Conservation (phyloP, 164 flowering plant species). For the Houttuynia cordata region DNA sequence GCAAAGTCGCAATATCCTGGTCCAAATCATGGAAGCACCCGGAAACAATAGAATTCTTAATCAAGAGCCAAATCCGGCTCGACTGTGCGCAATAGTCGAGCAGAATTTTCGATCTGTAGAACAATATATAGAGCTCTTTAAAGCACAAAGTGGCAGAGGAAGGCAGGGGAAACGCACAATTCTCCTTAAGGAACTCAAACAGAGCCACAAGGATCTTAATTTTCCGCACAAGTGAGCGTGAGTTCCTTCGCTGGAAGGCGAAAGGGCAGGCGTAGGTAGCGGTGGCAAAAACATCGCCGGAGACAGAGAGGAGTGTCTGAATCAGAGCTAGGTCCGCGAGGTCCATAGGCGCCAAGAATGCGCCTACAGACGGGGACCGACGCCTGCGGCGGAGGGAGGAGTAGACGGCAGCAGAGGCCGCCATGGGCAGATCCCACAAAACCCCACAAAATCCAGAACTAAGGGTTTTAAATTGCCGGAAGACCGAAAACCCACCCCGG, state of each 20-base stretch:
- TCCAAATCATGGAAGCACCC: conserved; percentile 72
- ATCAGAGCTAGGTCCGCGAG: conserved; percentile 42
- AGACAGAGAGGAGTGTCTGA: conserved; percentile 33
- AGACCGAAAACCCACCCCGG: no score
- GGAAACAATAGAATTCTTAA: conserved; percentile 64
- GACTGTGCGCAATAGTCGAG: conserved; percentile 63
- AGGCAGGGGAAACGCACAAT: conserved; percentile 11
- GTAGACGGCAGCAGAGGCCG: conserved; percentile 76
- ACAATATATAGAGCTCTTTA: conserved; percentile 62
- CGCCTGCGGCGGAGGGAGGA: conserved; percentile 61
- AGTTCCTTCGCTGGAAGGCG: conserved; percentile 54
- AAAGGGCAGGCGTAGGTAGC: conserved; percentile 22
- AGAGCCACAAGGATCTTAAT: conserved; percentile 44
- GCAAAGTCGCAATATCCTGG: conserved; percentile 65
- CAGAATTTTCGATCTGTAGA: conserved; percentile 54
- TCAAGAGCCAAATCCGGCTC: conserved; percentile 65
- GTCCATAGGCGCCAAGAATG: conserved; percentile 72
- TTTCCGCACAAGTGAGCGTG: conserved; percentile 47
- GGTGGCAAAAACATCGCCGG: conserved; percentile 36
- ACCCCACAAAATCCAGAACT: background rate
- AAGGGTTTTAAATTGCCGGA: background rate
- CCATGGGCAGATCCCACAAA: background rate
- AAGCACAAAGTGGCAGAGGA: conserved; percentile 51
- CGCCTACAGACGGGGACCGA: conserved; percentile 68
- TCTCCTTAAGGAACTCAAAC: conserved; percentile 27